Conservation (phyloP, 176 grass and related monocot species). For the Zizania latifolia region DNA sequence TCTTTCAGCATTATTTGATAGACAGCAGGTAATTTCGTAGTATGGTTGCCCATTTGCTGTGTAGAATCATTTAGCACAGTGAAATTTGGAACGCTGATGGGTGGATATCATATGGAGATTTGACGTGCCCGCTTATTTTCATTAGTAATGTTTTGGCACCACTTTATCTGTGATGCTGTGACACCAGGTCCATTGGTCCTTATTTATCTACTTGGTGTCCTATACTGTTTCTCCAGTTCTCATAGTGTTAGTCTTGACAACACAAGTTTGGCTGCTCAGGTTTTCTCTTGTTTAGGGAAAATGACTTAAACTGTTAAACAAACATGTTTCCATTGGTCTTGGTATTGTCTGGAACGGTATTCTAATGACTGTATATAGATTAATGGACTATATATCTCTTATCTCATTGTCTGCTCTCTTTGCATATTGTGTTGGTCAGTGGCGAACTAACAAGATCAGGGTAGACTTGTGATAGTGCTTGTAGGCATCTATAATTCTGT, state of each 20-base stretch:
- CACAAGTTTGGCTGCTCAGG: neutral
- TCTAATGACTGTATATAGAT: neutral
- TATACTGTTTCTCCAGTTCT: neutral
- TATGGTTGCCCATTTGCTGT: neutral
- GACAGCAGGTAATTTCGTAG: slow-evolving; percentile 64
- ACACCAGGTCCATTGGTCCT: neutral
- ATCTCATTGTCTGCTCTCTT: neutral
- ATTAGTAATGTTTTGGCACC: neutral
- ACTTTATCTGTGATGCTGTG: neutral
- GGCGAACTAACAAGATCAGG: no score
- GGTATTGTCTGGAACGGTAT: neutral
- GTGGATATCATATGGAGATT: neutral
- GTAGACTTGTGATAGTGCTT: no score
- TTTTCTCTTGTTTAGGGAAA: neutral
- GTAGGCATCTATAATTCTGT: neutral
- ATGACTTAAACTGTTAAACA: neutral
- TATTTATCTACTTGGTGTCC: neutral
- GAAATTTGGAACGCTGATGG: neutral
- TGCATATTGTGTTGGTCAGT: neutral
- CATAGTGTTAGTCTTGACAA: neutral
- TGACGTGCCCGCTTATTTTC: neutral
- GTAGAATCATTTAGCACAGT: neutral
- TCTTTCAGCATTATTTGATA: slow-evolving; percentile 93
- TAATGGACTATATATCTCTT: neutral
- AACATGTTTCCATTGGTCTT: neutral